Conservation (phyloP, 768 basidiomycete species). For the Suillus spraguei region DNA sequence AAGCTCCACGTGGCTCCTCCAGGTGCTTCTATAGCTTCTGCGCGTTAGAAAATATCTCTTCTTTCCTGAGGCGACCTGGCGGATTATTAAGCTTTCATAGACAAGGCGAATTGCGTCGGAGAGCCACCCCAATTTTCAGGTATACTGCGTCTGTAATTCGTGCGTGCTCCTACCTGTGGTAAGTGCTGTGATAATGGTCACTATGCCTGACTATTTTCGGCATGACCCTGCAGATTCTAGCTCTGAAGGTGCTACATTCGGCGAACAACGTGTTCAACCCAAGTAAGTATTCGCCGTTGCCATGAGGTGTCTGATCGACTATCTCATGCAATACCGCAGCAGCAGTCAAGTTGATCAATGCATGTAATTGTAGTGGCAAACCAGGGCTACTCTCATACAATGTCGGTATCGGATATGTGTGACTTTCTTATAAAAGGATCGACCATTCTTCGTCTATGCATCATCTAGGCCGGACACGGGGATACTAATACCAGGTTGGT, state of each 20-base stretch:
- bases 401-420: slow-evolving; percentile 1
- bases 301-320: slow-evolving; percentile 7
- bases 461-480: background rate
- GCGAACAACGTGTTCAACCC: slow-evolving; percentile 6
- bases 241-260: slow-evolving; percentile 3
- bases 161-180: too few species aligned
- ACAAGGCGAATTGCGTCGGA: background rate
- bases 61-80: background rate
- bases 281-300: slow-evolving; percentile 10
- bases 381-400: background rate
- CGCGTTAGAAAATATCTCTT: background rate
- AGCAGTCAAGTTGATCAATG: background rate
- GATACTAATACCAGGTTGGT: background rate
- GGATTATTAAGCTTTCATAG: background rate
- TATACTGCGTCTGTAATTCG: background rate
- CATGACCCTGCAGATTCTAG: background rate
- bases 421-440: background rate
- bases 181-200: background rate
- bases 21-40: background rate
- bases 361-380: background rate
- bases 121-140: background rate
- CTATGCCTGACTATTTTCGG: slow-evolving; percentile 4
- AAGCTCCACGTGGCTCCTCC: background rate
- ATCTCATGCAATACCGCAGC: background rate
- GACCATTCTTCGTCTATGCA: background rate